Percentiles rank a stretch among this genome's conserved stretches.
These are phyloP conservation scores for Pichia sp. DNA, from an alignment of 1,139 yeast genomes.

Conservation along the genomic window DNA sequence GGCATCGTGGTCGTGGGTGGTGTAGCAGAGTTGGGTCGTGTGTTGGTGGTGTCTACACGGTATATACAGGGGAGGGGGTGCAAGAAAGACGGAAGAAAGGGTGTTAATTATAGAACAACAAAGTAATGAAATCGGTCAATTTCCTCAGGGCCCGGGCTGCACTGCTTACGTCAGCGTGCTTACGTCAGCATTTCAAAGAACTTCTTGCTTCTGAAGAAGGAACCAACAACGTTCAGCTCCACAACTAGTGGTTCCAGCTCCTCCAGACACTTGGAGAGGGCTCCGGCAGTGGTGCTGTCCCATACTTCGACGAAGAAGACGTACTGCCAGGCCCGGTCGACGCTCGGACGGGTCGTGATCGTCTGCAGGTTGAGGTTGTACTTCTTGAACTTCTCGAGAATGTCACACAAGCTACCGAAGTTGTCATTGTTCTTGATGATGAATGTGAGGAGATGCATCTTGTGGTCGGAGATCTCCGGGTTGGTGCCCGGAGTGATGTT, in stretches of 20 bases:
- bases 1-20: background rate
- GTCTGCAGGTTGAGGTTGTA: conserved; percentile 65
- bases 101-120: no score
- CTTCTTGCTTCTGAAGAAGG: conserved; percentile 27
- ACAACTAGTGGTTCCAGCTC: conserved; percentile 22
- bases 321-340: conserved; percentile 72
- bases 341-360: conserved; percentile 73
- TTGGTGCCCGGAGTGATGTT: conserved; percentile 1
- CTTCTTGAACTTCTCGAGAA: conserved; percentile 56
- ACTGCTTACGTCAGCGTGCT: no score
- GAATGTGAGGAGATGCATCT: conserved; percentile 60
- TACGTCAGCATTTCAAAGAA: conserved; percentile 27
- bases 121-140: background rate
- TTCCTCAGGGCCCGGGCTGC: no score
- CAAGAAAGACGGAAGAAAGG: no score
- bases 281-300: conserved; percentile 20
- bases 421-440: conserved; percentile 58
- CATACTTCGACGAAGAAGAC: conserved; percentile 76
- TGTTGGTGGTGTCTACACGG: no score
- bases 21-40: no score
- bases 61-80: no score
- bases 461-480: conserved; percentile 8
- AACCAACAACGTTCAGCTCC: conserved; percentile 30
- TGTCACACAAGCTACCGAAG: conserved; percentile 75
- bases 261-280: conserved; percentile 19